Base-by-base conservation (phyloP, 805 yeast genomes). In the Suhomyces sp. region DNA sequence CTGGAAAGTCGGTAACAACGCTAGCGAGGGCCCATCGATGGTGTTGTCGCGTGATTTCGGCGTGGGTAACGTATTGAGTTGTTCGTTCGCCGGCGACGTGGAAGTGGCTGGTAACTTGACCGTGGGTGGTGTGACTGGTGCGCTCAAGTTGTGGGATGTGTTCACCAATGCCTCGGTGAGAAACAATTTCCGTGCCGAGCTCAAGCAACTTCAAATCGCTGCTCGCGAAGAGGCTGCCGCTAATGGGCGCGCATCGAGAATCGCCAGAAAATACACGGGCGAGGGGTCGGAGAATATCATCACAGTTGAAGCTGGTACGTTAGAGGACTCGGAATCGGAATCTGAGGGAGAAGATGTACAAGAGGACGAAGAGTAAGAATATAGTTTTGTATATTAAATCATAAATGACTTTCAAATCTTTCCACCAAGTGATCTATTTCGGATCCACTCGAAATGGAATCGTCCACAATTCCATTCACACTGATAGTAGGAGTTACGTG, bases 121-220 rank as follows among this genome's bases (percentile, higher is more conserved):
- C 19, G 80, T 90, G 56, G 98, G 97, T 60, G 99, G 99, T 64
- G 90, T 88, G 44, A 79, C 80, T 49, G 87, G 91, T 15, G 87
- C 88, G 12, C 76, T 94, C 69, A 92, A 91, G 74, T 81, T 94
- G 74, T 94, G 97, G 96, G 98, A 94, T 72, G 80, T 86, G 7
- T 88, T 92, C 68, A 82, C 90, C 50, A 94, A 94, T 73, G 76
- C 82, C 56, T 79, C 93, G 13, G 92, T 92, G 17, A 82, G 97
- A 63, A 76, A 76, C 46, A 73, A 87, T 2, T 86, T 93, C 70
- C 81, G 79, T 47, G 77, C 73, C 9, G 86, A 86, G 54, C 74
- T 89, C 65, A 73, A 68, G 49, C 67, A 65, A 2, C 68, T 87
- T 48, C 90, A 87, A 72, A 61, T 57, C 10, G 63, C 62, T 44